Evolutionary conservation across 495 filamentous ascomycete species (phyloP), one percentile per base, ranked within the genome.

Genomic region (Achaetomiella virescens): DNA sequence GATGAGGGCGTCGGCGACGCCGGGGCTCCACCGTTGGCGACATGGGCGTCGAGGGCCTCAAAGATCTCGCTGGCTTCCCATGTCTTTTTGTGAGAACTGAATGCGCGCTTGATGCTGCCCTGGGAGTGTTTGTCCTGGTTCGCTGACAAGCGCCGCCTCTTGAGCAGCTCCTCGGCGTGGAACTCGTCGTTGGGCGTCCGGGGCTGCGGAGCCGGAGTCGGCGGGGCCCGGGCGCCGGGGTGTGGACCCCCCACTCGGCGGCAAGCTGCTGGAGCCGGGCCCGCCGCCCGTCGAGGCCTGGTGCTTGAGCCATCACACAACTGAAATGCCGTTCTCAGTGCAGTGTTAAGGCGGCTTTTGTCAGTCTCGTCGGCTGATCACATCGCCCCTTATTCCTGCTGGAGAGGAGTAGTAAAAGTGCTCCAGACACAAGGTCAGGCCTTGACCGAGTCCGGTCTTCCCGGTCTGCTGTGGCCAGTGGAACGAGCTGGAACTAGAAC

Each of bases 51-150:
- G 36, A 79, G 71, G 24, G 68, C 70, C 31, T 72, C 71, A 58
- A 75, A 74, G 17, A 79, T 69, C 51, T 79, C 75, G 38, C 67
- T 69, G 27, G 72, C 62, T 6, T 79, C 76, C 75, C 74, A 77
- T 35, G 74, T 68, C 57, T 76, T 77, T n/a, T 66, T 67, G 57
- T 65, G 73, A 3, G 72, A 70, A 2, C 71, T 69, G 40, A 79
- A 78, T 6, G 71, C 74, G 10, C 73, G 69, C 31, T 69, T 72
- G 22, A 78, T 59, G 12, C 65, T 54, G 18, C 66, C 68, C 49
- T 74, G 72, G 11, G 65, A 65, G 7, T 41, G 48, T 10, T 65
- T 65, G 22, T 69, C 59, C 24, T 64, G 62, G 15, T 54, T 59
- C 11, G 66, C 67, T 36, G 51, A 59, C 20, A 57, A 47, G 7